phyloP scores from a whole-genome alignment of 768 basidiomycete species.

The Leccinum boreale region DNA sequence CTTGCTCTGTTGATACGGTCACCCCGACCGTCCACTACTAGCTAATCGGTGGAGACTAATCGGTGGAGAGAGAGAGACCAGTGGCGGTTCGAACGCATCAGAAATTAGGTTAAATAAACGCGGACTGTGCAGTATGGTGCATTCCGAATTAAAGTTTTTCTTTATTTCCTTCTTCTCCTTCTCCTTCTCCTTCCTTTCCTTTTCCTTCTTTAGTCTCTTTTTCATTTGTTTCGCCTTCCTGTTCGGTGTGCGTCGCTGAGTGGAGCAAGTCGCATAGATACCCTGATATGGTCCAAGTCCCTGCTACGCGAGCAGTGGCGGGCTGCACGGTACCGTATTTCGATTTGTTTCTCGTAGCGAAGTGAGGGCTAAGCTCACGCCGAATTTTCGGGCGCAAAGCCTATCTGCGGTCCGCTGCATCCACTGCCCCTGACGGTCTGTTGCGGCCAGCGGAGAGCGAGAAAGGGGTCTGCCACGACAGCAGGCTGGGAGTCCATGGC shows the following conservation, averaged over 20 bases:
- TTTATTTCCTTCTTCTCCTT: neutral
- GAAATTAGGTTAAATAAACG: slow-evolving; percentile 8
- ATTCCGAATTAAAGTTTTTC: neutral
- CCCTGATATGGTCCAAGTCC: slow-evolving; percentile 7
- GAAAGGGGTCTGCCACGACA: neutral
- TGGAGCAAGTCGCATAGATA: neutral
- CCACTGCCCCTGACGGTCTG: neutral
- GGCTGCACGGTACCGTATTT: neutral
- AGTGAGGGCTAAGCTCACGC: slow-evolving; percentile 19
- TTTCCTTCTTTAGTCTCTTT: neutral
- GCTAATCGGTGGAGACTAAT: neutral
- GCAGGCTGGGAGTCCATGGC: neutral
- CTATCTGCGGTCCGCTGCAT: slow-evolving; percentile 4
- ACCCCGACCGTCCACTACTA: neutral
- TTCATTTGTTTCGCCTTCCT: neutral
- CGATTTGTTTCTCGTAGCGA: slow-evolving; percentile 13
- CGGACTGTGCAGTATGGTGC: neutral
- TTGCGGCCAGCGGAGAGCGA: neutral
- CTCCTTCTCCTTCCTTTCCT: neutral
- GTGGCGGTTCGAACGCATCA: neutral
- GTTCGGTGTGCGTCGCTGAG: neutral
- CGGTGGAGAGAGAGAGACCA: slow-evolving; percentile 6
- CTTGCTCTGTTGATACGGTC: slow-evolving; percentile 20
- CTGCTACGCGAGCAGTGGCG: neutral
- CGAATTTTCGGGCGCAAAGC: neutral